Evolutionary conservation across 2,329 filamentous ascomycete genomes (phyloP).

Genomic region (Pseudogymnoascus sp.): DNA sequence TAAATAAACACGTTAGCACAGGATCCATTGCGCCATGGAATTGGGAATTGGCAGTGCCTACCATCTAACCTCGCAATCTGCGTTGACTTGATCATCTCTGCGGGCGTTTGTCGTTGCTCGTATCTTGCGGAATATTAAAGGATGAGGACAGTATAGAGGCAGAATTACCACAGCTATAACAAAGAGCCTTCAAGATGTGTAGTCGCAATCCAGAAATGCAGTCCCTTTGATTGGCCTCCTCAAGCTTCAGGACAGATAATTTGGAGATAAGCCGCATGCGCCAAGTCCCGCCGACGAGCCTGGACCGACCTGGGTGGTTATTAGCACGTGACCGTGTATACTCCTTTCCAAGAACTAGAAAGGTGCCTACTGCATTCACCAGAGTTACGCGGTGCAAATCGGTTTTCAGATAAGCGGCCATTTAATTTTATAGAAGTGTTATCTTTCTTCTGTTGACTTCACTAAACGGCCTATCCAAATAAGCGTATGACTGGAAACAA

Average conservation of each 20-base stretch:
- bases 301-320: slow-evolving; percentile 8
- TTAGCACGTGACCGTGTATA: background rate
- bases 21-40: background rate
- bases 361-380: background rate
- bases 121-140: background rate
- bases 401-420: background rate
- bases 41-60: slow-evolving; percentile 29
- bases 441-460: background rate
- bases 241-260: slow-evolving; percentile 7
- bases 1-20: slow-evolving; percentile 31
- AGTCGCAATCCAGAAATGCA: slow-evolving; percentile 11
- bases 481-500: background rate
- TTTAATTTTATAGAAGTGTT: background rate
- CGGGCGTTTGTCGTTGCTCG: background rate
- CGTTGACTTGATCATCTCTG: slow-evolving; percentile 67
- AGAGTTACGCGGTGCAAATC: background rate
- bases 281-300: background rate
- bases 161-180: background rate
- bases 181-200: background rate
- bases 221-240: background rate
- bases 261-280: background rate
- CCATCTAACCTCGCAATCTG: slow-evolving; percentile 92
- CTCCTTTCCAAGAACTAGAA: background rate
- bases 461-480: background rate
- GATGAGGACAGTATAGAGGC: background rate